A percentile compares a stretch with the other conserved stretches of the same genome.
Conservation (phyloP, 495 filamentous ascomycete genomes). For the Apodospora peruviana region DNA sequence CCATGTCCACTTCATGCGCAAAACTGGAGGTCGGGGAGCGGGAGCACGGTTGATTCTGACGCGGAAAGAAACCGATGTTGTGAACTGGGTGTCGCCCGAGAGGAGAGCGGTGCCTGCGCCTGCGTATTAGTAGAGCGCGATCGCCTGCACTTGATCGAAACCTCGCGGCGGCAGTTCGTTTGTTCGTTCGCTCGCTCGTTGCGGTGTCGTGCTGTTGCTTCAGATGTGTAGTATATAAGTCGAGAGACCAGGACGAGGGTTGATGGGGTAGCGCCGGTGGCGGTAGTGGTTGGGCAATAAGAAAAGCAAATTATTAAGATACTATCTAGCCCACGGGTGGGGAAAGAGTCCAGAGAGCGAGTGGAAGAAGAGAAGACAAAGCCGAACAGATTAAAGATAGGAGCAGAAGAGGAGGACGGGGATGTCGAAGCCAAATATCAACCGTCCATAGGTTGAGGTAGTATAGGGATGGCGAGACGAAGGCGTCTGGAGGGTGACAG, state of each 20-base stretch:
- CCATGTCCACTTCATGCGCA: conserved; percentile 30
- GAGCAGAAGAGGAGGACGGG: conserved; percentile 7
- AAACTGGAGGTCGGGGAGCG: background rate
- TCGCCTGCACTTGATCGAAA: background rate
- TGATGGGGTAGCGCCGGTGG: background rate
- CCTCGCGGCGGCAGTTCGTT: too few species aligned
- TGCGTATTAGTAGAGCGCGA: conserved; percentile 9
- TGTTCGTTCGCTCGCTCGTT: too few species aligned
- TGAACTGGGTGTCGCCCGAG: background rate
- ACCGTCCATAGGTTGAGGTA: conserved; percentile 6
- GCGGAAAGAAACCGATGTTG: conserved; percentile 4
- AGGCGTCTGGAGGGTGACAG: background rate
- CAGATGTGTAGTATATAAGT: background rate
- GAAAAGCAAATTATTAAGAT: conserved; percentile 12
- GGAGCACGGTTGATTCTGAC: background rate
- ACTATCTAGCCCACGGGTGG: conserved; percentile 8
- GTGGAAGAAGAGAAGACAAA: conserved; percentile 21
- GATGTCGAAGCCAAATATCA: conserved; percentile 10
- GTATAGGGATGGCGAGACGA: background rate
- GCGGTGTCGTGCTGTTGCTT: background rate
- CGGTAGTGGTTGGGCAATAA: background rate
- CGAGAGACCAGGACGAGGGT: background rate
- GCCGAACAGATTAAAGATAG: conserved; percentile 13
- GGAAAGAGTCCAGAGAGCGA: conserved; percentile 16
- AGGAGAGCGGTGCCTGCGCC: background rate